Evolutionary conservation across 306 rosid species (phyloP), one percentile per base, ranked within the genome.

Genomic region (Arachis stenosperma): DNA sequence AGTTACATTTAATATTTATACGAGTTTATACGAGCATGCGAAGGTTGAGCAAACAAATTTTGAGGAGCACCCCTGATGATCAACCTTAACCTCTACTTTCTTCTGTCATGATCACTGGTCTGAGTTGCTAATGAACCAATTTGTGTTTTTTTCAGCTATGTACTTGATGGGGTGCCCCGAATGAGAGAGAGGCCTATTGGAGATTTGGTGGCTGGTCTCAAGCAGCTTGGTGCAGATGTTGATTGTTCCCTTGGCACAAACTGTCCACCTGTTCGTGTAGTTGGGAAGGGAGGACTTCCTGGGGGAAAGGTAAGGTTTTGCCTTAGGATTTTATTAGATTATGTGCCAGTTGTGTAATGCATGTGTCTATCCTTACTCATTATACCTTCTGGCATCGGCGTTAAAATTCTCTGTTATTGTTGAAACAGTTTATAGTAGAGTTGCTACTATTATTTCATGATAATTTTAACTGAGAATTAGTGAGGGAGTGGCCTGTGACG

Each of bases 171-270:
- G 69, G 96, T 92, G 6, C 98, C 99, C 7, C 91, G 99, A 77
- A 95, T 95, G 99, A 95, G 99, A 86, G 99, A 95, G 88, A 87
- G 99, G 17, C 99, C 99, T 5, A 95, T 95, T 52, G 99, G 92
- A 13, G 99, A 95, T 78, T 87, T 95, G 89, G 99, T 95, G 43
- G 64, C 67, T 72, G 99, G 97, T 87, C 96, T 95, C 54, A 84
- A 87, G 84, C 99, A 95, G 90, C 99, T 95, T 70, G 99, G 99
- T 47, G 99, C 92, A 0, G 90, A 95, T 67, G 93, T 78, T 62
- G 98, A 95, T 73, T 95, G 99, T 79, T 84, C 52, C 71, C 99
- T 87, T 9, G 99, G 99, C 80, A 95, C 99, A 65, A 85, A 90
- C 58, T 95, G 99, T 76, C 99, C 99, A 29, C 99, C 99, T 51